Evolutionary conservation across 345 rosid species (phyloP), one percentile per base, ranked within the genome.

Genomic region (Melaleuca alternifolia): DNA sequence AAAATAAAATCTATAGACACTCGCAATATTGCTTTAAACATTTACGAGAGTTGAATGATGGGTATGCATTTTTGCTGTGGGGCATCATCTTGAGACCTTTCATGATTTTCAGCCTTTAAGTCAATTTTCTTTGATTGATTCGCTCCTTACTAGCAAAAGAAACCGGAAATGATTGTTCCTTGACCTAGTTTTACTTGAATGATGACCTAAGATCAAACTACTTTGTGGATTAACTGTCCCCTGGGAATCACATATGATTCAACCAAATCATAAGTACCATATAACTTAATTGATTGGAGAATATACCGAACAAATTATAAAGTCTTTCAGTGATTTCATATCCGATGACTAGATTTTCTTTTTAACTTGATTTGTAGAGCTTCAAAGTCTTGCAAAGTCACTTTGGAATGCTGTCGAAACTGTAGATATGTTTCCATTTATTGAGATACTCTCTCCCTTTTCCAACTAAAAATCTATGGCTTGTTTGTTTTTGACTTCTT

Each of bases 281-380:
- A n/a, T n/a, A n/a, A n/a, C n/a, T n/a, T n/a, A n/a, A n/a, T n/a
- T n/a, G n/a, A n/a, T n/a, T n/a, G n/a, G 26, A 54, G 0, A 54
- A 54, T 54, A 10, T 54, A 0, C 20, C 0, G 0, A 54, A 54
- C 9, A 4, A 54, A 7, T 21, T 54, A 7, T 2, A 4, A n/a
- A 54, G 57, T 41, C 41, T 2, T 41, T 2, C 41, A 41, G 3
- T n/a, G 33, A 59, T 12, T 59, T 12, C 71, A 59, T 59, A 57
- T n/a, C 3, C 0, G 11, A 0, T 24, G 11, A 56, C 11, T 0
- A 1, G 5, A 28, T 10, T 10, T 5, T 56, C 62, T 56, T 10
- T 56, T 13, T 14, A 26, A 56, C 2, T 0, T 56, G 28, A 24
- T 56, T n/a, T 11, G 28, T 56, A 0, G 14, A 6, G 0, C 3